Evolutionary conservation across 805 yeast species (phyloP), one percentile per base, ranked within the genome.

Genomic region (Nakazawaea ambrosiae): DNA sequence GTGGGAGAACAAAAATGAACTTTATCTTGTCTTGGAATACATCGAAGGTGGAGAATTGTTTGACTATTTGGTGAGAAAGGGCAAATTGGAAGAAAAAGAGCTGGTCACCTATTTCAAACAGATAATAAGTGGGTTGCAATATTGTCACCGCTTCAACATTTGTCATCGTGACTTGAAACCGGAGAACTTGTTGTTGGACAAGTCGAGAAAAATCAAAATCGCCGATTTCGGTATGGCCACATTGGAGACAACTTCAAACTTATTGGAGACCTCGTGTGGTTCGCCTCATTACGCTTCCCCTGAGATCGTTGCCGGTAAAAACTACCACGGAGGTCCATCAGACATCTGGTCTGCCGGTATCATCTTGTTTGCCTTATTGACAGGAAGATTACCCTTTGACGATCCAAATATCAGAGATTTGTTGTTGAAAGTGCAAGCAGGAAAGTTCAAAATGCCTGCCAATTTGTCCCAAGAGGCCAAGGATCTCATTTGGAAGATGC

Each of bases 201-300:
- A 81, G 54, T 73, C 86, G 55, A 75, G 80, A 45, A 88, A 87
- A 58, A 89, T 92, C 57, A 92, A 92, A 58, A 87, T 92, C 47
- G 98, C 98, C 8, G 98, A 92, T 61, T 92, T 92, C 57, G 98
- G 98, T 24, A 92, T 92, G 98, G 98, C 98, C 14, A 97, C 98
- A 5, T 65, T 92, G 32, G 97, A 92, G 57, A 55, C 65, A n/a
- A 74, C 73, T 37, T 90, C 80, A 47, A 77, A 82, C 49, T 63
- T 90, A 52, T 66, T 92, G 41, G 97, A 90, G 57, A 92, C 98
- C 4, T 81, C 94, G 15, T 92, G 98, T 61, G 98, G 98, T 1
- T 88, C 97, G 14, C 98, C 98, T 7, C 98, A 92, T 58, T 92
- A 92, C 59, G 98, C 97, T 2, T 86, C 96, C 8, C 98, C 98